A percentile compares a stretch with the other conserved stretches of the same genome.
Evolutionary conservation across 345 rosid genomes (phyloP).

Genomic region (Camelina laxa): DNA sequence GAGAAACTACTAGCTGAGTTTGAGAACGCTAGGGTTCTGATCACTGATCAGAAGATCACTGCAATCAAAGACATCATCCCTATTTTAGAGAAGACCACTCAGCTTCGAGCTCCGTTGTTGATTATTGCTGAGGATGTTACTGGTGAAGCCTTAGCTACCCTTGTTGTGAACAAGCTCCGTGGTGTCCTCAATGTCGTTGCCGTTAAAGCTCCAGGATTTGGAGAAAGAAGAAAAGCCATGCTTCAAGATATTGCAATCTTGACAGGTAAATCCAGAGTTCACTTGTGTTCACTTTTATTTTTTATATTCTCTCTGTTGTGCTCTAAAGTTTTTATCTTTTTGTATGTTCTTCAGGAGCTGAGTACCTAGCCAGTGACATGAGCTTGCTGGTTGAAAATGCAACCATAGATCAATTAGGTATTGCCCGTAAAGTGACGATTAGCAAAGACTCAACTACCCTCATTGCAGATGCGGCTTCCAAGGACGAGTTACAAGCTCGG

Average conservation of each 20-base stretch:
- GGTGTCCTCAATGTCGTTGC: conserved; percentile 94
- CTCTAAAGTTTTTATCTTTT: background rate
- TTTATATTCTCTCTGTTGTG: background rate
- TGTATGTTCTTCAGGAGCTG: conserved; percentile 65
- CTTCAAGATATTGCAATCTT: conserved; percentile 95
- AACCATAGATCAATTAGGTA: conserved; percentile 82
- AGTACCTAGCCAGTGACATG: conserved; percentile 84
- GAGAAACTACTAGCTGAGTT: conserved; percentile 92
- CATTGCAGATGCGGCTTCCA: conserved; percentile 93
- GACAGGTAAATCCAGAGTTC: conserved; percentile 57
- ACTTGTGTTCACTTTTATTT: background rate
- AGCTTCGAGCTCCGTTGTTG: conserved; percentile 86
- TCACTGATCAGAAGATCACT: conserved; percentile 94
- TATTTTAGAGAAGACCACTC: conserved; percentile 87
- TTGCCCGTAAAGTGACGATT: conserved; percentile 81
- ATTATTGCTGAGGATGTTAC: conserved; percentile 95
- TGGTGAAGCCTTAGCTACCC: conserved; percentile 96
- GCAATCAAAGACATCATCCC: conserved; percentile 95
- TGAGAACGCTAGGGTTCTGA: conserved; percentile 89
- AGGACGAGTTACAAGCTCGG: conserved; percentile 87
- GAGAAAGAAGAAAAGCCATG: conserved; percentile 96
- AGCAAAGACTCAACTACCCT: conserved; percentile 83
- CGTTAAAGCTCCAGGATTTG: conserved; percentile 95
- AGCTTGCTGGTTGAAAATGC: conserved; percentile 79
- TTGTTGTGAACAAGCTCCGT: conserved; percentile 92